These are phyloP conservation scores for Eucalyptus erythrocorys DNA, from an alignment of 345 rosid genomes.

Conservation along the genomic window DNA sequence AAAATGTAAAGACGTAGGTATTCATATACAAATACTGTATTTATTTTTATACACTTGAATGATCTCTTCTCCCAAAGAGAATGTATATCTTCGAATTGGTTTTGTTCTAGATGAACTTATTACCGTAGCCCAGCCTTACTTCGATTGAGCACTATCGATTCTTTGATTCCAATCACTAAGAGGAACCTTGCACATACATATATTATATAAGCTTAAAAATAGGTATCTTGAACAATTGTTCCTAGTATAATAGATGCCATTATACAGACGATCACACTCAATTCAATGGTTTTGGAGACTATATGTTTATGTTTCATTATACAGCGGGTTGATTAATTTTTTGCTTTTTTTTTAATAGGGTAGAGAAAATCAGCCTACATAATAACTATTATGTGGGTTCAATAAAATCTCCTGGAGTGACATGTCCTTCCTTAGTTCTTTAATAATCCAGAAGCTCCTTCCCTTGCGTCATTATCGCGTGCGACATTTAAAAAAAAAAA, in stretches of 20 bases:
- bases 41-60: background rate
- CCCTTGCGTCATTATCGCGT: background rate
- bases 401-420: background rate
- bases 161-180: background rate
- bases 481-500: background rate
- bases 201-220: background rate
- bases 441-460: background rate
- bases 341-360: background rate
- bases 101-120: rapidly evolving
- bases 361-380: background rate
- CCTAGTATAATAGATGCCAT: background rate
- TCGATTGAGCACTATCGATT: background rate
- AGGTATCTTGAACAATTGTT: background rate
- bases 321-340: background rate
- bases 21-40: background rate
- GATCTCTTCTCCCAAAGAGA: background rate
- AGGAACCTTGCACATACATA: background rate
- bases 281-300: background rate
- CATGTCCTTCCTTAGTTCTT: background rate
- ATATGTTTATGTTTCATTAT: background rate
- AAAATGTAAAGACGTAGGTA: background rate
- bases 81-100: background rate
- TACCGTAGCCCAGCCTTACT: background rate
- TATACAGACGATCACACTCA: background rate
- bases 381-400: background rate